A percentile compares a stretch with the other conserved stretches of the same genome.
These are phyloP conservation scores for Marasmius fiardii DNA, from an alignment of 1,284 basidiomycete genomes.

Conservation along the genomic window DNA sequence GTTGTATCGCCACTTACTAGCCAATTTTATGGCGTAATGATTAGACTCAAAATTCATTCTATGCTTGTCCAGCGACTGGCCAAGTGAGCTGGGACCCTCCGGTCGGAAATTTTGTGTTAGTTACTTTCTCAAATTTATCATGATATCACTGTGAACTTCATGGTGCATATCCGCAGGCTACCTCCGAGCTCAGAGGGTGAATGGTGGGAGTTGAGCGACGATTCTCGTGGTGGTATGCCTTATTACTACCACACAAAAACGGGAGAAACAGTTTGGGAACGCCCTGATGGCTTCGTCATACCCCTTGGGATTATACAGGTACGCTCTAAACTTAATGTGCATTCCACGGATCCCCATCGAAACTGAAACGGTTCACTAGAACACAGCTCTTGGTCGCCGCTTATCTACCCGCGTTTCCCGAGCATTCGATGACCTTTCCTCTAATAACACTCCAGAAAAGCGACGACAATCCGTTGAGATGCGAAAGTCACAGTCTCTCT, in stretches of 20 bases:
- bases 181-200: constrained; percentile 85
- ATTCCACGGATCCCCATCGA: background rate
- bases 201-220: constrained; percentile 87
- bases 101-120: constrained; percentile 84
- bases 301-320: constrained; percentile 86
- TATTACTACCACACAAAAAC: constrained; percentile 94
- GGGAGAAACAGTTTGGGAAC: constrained; percentile 86
- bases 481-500: constrained; percentile 4
- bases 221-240: constrained; percentile 70
- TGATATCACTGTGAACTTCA: constrained; percentile 13
- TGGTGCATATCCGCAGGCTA: constrained; percentile 43
- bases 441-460: constrained; percentile 11
- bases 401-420: constrained; percentile 47
- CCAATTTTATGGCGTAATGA: constrained; percentile 4
- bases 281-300: constrained; percentile 84
- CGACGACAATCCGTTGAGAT: background rate
- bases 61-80: constrained; percentile 88
- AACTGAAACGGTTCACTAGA: constrained; percentile 36
- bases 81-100: constrained; percentile 93
- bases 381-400: constrained; percentile 71
- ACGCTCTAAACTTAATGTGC: constrained; percentile 17
- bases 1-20: background rate
- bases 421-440: constrained; percentile 22
- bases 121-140: constrained; percentile 12
- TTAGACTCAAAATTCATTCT: constrained; percentile 82